phyloP scores from a whole-genome alignment of 2,329 filamentous ascomycete genomes.

The Arthrinium puccinioides region DNA sequence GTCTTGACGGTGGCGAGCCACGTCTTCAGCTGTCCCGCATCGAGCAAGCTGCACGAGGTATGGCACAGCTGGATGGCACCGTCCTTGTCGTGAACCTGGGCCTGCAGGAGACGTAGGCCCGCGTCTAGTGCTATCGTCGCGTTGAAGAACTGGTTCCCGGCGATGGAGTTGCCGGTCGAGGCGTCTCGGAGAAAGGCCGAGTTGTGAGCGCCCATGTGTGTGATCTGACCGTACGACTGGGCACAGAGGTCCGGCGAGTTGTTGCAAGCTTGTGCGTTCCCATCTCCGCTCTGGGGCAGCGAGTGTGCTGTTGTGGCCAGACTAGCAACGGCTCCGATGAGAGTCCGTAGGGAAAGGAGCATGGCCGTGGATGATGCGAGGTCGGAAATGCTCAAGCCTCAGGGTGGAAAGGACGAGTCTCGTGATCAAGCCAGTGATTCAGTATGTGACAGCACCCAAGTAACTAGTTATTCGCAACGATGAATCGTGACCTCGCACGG shows the following conservation, averaged over 20 bases:
- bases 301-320: conserved; percentile 13
- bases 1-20: conserved; percentile 59
- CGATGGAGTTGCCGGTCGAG: conserved; percentile 52
- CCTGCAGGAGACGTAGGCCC: conserved; percentile 64
- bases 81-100: conserved; percentile 59
- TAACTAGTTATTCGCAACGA: too few species aligned
- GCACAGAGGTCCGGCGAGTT: conserved; percentile 70
- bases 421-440: too few species aligned
- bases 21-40: conserved; percentile 56
- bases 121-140: conserved; percentile 63
- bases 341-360: conserved; percentile 18
- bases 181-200: conserved; percentile 62
- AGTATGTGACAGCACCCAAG: too few species aligned
- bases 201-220: conserved; percentile 71
- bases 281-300: conserved; percentile 8
- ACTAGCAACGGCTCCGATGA: conserved; percentile 15
- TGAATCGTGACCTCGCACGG: too few species aligned
- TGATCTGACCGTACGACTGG: conserved; percentile 67
- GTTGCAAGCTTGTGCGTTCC: conserved; percentile 55
- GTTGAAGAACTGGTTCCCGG: conserved; percentile 70
- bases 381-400: neutral
- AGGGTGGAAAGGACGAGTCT: too few species aligned
- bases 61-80: conserved; percentile 63
- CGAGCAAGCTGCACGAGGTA: conserved; percentile 57
- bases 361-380: conserved; percentile 10